Conservation (phyloP, 345 rosid species). For the Linum trigynum region DNA sequence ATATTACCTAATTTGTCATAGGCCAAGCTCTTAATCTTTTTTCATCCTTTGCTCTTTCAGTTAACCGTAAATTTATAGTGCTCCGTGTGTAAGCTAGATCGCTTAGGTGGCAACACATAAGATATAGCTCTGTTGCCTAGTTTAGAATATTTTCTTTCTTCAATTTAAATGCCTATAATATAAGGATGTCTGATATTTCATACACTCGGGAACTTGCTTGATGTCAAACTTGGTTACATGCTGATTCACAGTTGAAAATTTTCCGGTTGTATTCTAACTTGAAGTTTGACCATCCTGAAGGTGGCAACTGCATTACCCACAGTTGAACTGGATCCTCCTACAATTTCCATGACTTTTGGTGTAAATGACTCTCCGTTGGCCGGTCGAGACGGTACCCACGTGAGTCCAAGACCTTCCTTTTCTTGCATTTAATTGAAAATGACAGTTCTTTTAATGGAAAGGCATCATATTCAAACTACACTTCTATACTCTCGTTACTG, state of each 20-base stretch:
- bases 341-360: slow-evolving; percentile 97
- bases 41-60: too few relatives aligned
- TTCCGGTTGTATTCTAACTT: slow-evolving; percentile 15
- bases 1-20: too few relatives aligned
- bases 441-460: background rate
- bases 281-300: slow-evolving; percentile 28
- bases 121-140: too few relatives aligned
- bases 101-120: too few relatives aligned
- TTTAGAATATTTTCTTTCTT: too few relatives aligned
- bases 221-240: background rate
- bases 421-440: background rate
- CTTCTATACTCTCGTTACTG: background rate
- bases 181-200: too few relatives aligned
- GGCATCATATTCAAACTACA: too few relatives aligned
- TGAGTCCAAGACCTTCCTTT: slow-evolving; percentile 31
- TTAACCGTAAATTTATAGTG: too few relatives aligned
- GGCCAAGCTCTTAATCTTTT: too few relatives aligned
- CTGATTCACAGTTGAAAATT: slow-evolving; percentile 10
- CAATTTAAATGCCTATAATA: too few relatives aligned
- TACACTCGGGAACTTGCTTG: too few relatives aligned
- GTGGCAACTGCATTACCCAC: slow-evolving; percentile 74
- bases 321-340: slow-evolving; percentile 90
- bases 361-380: slow-evolving; percentile 97
- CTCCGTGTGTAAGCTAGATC: too few relatives aligned
- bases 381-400: slow-evolving; percentile 89